phyloP scores from a whole-genome alignment of 2,329 filamentous ascomycete genomes.

The Penicillium sp. region DNA sequence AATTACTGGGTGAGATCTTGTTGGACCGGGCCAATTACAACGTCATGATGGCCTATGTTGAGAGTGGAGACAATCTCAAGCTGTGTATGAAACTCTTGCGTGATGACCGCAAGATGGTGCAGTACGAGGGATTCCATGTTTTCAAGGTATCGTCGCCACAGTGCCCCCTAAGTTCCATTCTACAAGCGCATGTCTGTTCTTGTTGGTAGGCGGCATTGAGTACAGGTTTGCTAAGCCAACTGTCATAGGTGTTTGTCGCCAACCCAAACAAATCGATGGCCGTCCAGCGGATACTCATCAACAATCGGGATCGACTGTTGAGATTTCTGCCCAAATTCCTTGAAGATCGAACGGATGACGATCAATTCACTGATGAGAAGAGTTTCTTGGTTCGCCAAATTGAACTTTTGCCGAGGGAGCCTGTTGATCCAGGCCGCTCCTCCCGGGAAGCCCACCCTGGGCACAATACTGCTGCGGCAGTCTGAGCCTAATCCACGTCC shows the following conservation, averaged over 20 bases:
- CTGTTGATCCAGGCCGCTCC: constrained; percentile 32
- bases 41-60: constrained; percentile 96
- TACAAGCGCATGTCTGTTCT: no score
- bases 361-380: constrained; percentile 97
- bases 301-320: constrained; percentile 87
- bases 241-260: constrained; percentile 75
- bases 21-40: constrained; percentile 94
- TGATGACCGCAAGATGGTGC: constrained; percentile 97
- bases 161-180: neutral
- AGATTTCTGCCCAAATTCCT: constrained; percentile 86
- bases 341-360: constrained; percentile 91
- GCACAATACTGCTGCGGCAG: constrained; percentile 26
- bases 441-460: constrained; percentile 24
- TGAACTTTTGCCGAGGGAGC: constrained; percentile 43
- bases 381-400: constrained; percentile 97
- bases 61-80: constrained; percentile 91
- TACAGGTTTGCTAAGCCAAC: constrained; percentile 13
- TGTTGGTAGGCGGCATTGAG: neutral
- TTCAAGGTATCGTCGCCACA: constrained; percentile 62
- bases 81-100: constrained; percentile 96
- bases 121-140: constrained; percentile 98
- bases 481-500: constrained; percentile 12
- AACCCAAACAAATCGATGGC: constrained; percentile 97
- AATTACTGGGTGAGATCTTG: constrained; percentile 88
- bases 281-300: constrained; percentile 90